Conservation (phyloP, 805 yeast genomes). For the Ascoidea tarda region DNA sequence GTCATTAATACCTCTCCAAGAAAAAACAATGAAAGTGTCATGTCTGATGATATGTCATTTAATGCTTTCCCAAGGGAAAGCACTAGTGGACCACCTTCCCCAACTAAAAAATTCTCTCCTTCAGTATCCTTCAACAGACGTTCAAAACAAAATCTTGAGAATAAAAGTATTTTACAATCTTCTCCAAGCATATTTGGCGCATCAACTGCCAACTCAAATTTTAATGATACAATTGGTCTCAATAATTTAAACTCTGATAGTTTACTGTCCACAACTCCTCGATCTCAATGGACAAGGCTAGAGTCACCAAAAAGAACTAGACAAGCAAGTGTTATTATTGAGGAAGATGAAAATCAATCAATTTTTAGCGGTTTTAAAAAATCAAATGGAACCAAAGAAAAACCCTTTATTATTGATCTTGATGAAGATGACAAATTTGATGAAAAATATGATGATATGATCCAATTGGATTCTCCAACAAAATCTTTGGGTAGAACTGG, state of each 20-base stretch:
- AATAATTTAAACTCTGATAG: slow-evolving; percentile 9
- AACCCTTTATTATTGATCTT: slow-evolving; percentile 11
- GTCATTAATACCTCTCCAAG: slow-evolving; percentile 13
- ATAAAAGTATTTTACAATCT: slow-evolving; percentile 13
- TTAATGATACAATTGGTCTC: slow-evolving; percentile 17
- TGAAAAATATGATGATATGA: slow-evolving; percentile 8
- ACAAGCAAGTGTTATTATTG: slow-evolving; percentile 33
- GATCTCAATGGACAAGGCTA: slow-evolving; percentile 52
- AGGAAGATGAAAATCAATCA: slow-evolving; percentile 25
- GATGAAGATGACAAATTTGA: slow-evolving; percentile 13
- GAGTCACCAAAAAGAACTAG: slow-evolving; percentile 60
- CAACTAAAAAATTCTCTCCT: slow-evolving; percentile 25
- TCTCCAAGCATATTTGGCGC: slow-evolving; percentile 27
- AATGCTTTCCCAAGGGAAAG: slow-evolving; percentile 9
- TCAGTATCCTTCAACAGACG: slow-evolving; percentile 24
- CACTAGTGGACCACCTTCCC: neutral
- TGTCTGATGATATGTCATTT: slow-evolving; percentile 5
- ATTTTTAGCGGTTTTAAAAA: too few relatives aligned
- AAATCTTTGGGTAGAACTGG: slow-evolving; percentile 11
- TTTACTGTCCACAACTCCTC: slow-evolving; percentile 28
- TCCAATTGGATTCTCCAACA: slow-evolving; percentile 12
- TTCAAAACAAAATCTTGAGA: slow-evolving; percentile 9
- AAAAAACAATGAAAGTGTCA: slow-evolving; percentile 3
- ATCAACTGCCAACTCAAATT: slow-evolving; percentile 18
- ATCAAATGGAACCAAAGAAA: neutral